Evolutionary conservation across 106 monocot species (phyloP).

Genomic region (Gastrodia elata): DNA sequence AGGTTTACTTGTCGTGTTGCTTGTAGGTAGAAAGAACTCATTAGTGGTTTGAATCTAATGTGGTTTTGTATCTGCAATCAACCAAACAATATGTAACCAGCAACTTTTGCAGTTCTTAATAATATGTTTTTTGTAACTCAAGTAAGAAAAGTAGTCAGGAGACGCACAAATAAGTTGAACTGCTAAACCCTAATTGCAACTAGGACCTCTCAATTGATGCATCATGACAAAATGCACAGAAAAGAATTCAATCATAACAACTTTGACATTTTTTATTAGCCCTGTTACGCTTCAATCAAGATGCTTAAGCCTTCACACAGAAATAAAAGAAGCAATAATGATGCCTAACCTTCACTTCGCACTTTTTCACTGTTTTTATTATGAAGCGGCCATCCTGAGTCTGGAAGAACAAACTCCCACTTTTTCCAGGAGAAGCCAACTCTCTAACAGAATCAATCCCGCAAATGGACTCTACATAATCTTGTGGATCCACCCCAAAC

Average conservation of each 20-base stretch:
- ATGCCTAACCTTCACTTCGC: constrained; percentile 33
- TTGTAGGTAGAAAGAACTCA: too few relatives aligned
- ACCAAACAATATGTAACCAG: not conserved
- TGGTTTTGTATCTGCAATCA: not conserved
- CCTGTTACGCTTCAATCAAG: too few relatives aligned
- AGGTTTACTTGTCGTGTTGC: not conserved
- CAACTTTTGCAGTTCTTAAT: not conserved
- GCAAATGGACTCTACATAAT: constrained; percentile 36
- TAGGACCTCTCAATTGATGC: not conserved
- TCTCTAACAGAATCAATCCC: constrained; percentile 32
- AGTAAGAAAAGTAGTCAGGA: not conserved
- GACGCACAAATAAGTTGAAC: not conserved
- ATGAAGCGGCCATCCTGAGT: constrained; percentile 41
- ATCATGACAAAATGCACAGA: not conserved
- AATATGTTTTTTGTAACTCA: not conserved
- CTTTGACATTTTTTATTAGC: not conserved
- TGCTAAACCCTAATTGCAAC: not conserved
- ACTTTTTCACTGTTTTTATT: constrained; percentile 40
- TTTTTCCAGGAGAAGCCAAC: constrained; percentile 41
- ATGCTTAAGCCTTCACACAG: too few relatives aligned
- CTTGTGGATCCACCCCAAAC: constrained; percentile 31
- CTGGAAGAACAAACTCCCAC: constrained; percentile 38
- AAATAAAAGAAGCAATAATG: not conserved
- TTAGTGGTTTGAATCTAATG: not conserved
- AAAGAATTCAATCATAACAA: not conserved